These are phyloP conservation scores for Cyberlindnera lachancei DNA, from an alignment of 805 yeast genomes.

Conservation along the genomic window DNA sequence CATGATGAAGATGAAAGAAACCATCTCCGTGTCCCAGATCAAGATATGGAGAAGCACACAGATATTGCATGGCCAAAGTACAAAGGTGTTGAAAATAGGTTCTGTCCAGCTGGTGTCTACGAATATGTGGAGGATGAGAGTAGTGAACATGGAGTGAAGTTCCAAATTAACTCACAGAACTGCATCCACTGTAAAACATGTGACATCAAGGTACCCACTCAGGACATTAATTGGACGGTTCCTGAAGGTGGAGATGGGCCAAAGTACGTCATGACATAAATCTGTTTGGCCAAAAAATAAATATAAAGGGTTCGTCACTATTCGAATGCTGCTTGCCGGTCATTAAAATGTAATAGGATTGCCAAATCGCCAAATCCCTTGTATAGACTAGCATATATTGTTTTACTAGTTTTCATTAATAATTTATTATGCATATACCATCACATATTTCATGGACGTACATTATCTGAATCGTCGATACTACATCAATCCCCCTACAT, in stretches of 20 bases:
- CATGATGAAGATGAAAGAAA: conserved; percentile 93
- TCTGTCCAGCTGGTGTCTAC: conserved; percentile 98
- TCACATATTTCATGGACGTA: too few species aligned
- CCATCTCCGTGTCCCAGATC: conserved; percentile 67
- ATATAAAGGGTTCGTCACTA: not conserved
- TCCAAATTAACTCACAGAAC: conserved; percentile 92
- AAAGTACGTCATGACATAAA: conserved; percentile 74
- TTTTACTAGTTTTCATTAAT: too few species aligned
- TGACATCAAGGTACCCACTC: conserved; percentile 93
- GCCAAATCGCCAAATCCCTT: too few species aligned
- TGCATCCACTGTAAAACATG: conserved; percentile 98
- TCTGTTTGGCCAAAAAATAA: too few species aligned
- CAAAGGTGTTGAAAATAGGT: conserved; percentile 83
- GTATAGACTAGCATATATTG: too few species aligned
- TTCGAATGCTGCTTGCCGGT: too few species aligned
- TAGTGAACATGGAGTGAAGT: conserved; percentile 57
- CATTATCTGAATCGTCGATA: too few species aligned
- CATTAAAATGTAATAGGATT: too few species aligned
- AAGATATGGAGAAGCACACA: conserved; percentile 61
- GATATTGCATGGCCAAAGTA: conserved; percentile 61
- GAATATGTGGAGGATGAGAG: conserved; percentile 71
- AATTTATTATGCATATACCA: too few species aligned
- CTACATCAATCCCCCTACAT: too few species aligned
- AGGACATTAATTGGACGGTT: conserved; percentile 92
- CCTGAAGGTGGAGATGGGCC: conserved; percentile 99